Evolutionary conservation across 2,329 filamentous ascomycete species (phyloP).

Genomic region (Trichophyton mentagrophytes): DNA sequence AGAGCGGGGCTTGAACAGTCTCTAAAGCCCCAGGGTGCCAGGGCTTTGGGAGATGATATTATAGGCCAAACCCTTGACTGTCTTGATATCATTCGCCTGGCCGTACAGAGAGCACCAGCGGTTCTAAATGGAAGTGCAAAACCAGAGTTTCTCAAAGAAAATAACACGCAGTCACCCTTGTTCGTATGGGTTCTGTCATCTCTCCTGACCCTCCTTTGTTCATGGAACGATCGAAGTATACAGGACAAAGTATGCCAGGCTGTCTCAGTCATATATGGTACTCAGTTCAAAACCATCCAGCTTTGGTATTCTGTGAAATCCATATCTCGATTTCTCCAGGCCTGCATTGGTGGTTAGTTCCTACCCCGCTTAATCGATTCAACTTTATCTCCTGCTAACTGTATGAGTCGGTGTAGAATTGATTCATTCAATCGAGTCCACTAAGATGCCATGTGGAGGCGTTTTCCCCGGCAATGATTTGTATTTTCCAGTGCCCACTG

Average conservation of each 20-base stretch:
- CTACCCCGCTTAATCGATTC: neutral
- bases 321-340: slow-evolving; percentile 23
- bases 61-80: slow-evolving; percentile 46
- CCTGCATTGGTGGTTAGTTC: slow-evolving; percentile 28
- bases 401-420: slow-evolving; percentile 19
- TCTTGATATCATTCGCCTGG: slow-evolving; percentile 62
- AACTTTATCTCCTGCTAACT: neutral
- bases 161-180: slow-evolving; percentile 35
- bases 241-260: slow-evolving; percentile 27
- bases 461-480: neutral
- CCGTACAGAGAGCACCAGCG: slow-evolving; percentile 58
- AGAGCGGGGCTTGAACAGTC: slow-evolving; percentile 60
- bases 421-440: slow-evolving; percentile 14
- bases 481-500: slow-evolving; percentile 16
- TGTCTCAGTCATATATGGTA: slow-evolving; percentile 23
- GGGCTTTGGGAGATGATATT: slow-evolving; percentile 35
- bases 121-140: slow-evolving; percentile 54
- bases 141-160: slow-evolving; percentile 43
- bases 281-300: slow-evolving; percentile 24
- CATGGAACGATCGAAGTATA: slow-evolving; percentile 30
- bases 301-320: slow-evolving; percentile 20
- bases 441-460: neutral
- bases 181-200: slow-evolving; percentile 43
- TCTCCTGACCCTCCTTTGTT: slow-evolving; percentile 37
- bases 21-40: slow-evolving; percentile 31